Evolutionary conservation across 148 eudicot genomes (phyloP).

Genomic region (Fagopyrum homotropicum): DNA sequence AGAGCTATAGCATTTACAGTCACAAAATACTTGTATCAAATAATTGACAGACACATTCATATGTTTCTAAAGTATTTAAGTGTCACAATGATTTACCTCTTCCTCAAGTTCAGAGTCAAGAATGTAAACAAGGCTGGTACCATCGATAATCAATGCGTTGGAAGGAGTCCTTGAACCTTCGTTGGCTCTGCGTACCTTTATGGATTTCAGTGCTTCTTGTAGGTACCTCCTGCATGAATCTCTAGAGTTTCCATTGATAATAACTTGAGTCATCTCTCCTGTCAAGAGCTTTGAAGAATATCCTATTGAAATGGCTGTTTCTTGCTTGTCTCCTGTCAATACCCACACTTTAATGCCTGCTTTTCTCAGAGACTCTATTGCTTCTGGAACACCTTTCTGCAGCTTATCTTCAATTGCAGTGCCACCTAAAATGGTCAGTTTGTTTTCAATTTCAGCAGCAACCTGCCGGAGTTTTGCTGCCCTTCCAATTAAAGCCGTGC

Average conservation of each 20-base stretch:
- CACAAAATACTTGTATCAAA: neutral
- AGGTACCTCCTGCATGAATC: slow-evolving; percentile 70
- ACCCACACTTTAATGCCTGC: slow-evolving; percentile 98
- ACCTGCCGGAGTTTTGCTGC: slow-evolving; percentile 79
- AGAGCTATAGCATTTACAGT: slow-evolving; percentile 47
- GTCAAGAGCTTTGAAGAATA: slow-evolving; percentile 89
- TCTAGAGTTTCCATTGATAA: slow-evolving; percentile 63
- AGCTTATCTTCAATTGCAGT: slow-evolving; percentile 96
- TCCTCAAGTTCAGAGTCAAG: slow-evolving; percentile 93
- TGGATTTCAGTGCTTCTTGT: slow-evolving; percentile 51
- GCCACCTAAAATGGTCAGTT: slow-evolving; percentile 63
- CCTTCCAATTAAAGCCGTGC: slow-evolving; percentile 85
- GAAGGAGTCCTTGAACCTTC: slow-evolving; percentile 16
- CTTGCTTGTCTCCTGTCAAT: slow-evolving; percentile 98
- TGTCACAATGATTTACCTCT: slow-evolving; percentile 39
- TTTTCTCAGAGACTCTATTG: slow-evolving; percentile 75
- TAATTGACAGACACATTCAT: neutral
- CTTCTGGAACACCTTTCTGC: slow-evolving; percentile 95
- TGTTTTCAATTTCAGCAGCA: slow-evolving; percentile 60
- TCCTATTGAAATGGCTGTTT: slow-evolving; percentile 97
- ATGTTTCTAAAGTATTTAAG: neutral
- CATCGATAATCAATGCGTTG: slow-evolving; percentile 83
- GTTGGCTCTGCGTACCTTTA: slow-evolving; percentile 17
- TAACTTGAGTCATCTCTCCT: slow-evolving; percentile 63
- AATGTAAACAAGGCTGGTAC: slow-evolving; percentile 90